phyloP scores from a whole-genome alignment of 2,329 filamentous ascomycete species.

The Chrysoporthe cubensis region DNA sequence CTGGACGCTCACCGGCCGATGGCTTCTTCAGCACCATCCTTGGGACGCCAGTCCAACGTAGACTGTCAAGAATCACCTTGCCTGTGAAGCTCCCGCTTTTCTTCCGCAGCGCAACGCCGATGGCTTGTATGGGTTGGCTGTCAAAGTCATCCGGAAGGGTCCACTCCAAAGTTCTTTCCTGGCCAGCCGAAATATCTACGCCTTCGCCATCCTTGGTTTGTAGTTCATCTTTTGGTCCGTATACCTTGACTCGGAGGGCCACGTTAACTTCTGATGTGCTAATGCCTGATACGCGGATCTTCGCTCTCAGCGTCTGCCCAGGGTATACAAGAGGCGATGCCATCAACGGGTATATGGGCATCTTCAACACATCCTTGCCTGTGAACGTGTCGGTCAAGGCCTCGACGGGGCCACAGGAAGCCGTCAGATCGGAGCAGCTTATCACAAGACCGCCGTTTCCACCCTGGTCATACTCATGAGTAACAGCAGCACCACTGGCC shows the following conservation, averaged over 20 bases:
- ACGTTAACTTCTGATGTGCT: conserved; percentile 15
- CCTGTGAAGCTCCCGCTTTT: conserved; percentile 16
- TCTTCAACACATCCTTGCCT: conserved; percentile 31
- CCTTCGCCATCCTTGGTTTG: conserved; percentile 12
- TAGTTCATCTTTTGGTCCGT: conserved; percentile 26
- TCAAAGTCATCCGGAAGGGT: conserved; percentile 32
- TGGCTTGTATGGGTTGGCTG: conserved; percentile 34
- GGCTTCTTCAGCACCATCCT: conserved; percentile 19
- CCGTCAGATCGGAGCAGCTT: conserved; percentile 6
- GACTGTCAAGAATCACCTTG: conserved; percentile 31
- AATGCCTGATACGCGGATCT: conserved; percentile 18
- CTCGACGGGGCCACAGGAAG: conserved; percentile 20
- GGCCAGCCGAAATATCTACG: conserved; percentile 19
- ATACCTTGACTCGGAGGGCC: conserved; percentile 27
- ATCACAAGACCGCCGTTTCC: conserved; percentile 22
- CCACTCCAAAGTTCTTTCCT: conserved; percentile 29
- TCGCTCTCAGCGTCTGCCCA: conserved; percentile 33
- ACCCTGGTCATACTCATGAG: conserved; percentile 14
- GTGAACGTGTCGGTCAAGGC: conserved; percentile 36
- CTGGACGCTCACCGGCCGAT: conserved; percentile 9
- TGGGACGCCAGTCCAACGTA: conserved; percentile 33
- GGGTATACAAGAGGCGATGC: conserved; percentile 37
- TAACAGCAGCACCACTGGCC: not conserved
- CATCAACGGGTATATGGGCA: conserved; percentile 33
- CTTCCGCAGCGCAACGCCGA: conserved; percentile 32